A percentile compares a stretch with the other conserved stretches of the same genome.
Evolutionary conservation across 352 stramenopile genomes (phyloP).

Genomic region (Phytophthora foliorum): DNA sequence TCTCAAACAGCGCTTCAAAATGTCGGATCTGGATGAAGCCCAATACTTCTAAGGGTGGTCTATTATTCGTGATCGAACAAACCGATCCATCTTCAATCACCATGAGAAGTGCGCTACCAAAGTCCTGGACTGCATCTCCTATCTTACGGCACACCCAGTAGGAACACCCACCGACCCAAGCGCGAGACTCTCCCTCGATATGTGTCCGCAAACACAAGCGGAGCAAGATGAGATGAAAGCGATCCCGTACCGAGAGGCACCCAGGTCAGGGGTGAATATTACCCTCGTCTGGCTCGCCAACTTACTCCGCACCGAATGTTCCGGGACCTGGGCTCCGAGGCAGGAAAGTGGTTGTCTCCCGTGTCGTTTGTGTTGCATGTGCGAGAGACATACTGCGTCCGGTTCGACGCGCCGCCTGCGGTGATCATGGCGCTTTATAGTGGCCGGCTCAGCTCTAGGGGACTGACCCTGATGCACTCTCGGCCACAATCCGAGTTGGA

Average conservation of each 20-base stretch:
- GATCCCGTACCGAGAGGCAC: constrained; percentile 21
- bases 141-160: constrained; percentile 16
- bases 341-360: too few species aligned
- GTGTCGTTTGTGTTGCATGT: neutral
- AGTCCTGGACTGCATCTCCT: constrained; percentile 26
- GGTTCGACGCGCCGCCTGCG: neutral
- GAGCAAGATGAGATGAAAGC: constrained; percentile 24
- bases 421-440: neutral
- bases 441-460: neutral
- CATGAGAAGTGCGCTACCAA: constrained; percentile 30
- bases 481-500: neutral
- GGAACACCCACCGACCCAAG: constrained; percentile 16
- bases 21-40: constrained; percentile 19
- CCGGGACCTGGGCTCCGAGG: too few species aligned
- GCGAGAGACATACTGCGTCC: neutral
- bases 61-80: constrained; percentile 19
- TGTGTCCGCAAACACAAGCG: constrained; percentile 6
- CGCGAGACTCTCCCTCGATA: constrained; percentile 12
- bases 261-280: too few species aligned
- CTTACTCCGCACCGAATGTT: too few species aligned
- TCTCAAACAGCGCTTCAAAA: constrained; percentile 23
- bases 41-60: constrained; percentile 23
- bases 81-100: constrained; percentile 19
- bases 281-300: too few species aligned
- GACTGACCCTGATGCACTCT: neutral